Evolutionary conservation across 306 rosid species (phyloP).

Genomic region (Cucumis hystrix): DNA sequence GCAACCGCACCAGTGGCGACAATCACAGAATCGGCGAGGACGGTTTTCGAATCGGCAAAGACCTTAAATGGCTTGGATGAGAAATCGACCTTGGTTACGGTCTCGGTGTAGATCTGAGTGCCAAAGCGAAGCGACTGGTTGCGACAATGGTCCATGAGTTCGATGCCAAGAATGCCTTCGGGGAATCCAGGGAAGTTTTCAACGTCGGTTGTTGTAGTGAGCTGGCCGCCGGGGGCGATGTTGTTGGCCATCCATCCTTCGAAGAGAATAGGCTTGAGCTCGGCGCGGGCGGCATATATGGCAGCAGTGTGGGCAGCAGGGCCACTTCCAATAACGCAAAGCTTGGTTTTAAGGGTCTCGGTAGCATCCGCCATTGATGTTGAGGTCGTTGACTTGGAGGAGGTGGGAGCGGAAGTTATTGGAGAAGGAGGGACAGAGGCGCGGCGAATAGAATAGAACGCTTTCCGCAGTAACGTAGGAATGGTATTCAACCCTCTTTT

Average conservation of each 20-base stretch:
- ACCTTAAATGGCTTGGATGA: slow-evolving; percentile 46
- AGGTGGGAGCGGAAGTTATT: slow-evolving; percentile 7
- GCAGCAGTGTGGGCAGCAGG: slow-evolving; percentile 92
- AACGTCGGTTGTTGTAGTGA: slow-evolving; percentile 82
- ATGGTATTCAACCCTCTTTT: not conserved
- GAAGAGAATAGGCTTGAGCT: slow-evolving; percentile 77
- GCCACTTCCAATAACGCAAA: slow-evolving; percentile 85
- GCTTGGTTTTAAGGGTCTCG: slow-evolving; percentile 36
- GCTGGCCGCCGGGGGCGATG: slow-evolving; percentile 86
- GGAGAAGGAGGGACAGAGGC: slow-evolving; percentile 1
- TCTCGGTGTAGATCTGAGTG: slow-evolving; percentile 62
- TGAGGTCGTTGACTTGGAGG: not conserved
- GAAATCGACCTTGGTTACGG: slow-evolving; percentile 60
- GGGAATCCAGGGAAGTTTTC: slow-evolving; percentile 89
- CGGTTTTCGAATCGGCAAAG: slow-evolving; percentile 39
- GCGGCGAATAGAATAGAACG: not conserved
- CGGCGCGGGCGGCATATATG: slow-evolving; percentile 70
- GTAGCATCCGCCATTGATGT: slow-evolving; percentile 15
- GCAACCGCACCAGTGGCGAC: slow-evolving; percentile 84
- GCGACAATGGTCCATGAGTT: slow-evolving; percentile 69
- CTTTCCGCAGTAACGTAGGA: not conserved
- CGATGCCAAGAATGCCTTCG: slow-evolving; percentile 53
- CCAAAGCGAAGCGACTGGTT: slow-evolving; percentile 61
- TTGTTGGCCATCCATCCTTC: slow-evolving; percentile 97
- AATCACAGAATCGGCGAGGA: slow-evolving; percentile 18